A percentile compares a stretch with the other conserved stretches of the same genome.
These are phyloP conservation scores for Alternaria ethzedia DNA, from an alignment of 2,329 filamentous ascomycete genomes.

Conservation along the genomic window DNA sequence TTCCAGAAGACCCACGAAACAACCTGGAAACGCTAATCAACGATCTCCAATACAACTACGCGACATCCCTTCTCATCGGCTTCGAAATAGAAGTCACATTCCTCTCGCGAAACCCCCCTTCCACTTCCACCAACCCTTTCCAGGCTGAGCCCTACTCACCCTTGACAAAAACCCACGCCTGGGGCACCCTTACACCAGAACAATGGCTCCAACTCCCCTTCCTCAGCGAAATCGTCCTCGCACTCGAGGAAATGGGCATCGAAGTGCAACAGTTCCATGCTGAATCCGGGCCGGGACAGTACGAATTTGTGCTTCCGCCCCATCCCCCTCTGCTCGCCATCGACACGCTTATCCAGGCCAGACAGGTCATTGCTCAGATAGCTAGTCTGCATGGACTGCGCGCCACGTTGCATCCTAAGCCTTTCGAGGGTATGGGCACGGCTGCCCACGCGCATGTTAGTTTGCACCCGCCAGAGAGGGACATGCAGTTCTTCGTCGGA, in stretches of 20 bases:
- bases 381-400: conserved; percentile 68
- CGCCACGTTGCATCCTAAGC: conserved; percentile 77
- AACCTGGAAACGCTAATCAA: conserved; percentile 57
- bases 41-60: conserved; percentile 57
- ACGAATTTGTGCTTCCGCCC: conserved; percentile 75
- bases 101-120: conserved; percentile 56
- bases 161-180: conserved; percentile 70
- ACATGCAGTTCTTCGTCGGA: conserved; percentile 71
- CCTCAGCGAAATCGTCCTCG: conserved; percentile 69
- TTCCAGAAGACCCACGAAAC: conserved; percentile 66
- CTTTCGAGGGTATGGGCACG: conserved; percentile 66
- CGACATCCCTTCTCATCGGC: conserved; percentile 69
- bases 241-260: conserved; percentile 68
- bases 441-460: conserved; percentile 75
- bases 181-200: conserved; percentile 70
- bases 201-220: conserved; percentile 66
- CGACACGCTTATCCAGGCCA: conserved; percentile 73
- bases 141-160: conserved; percentile 49
- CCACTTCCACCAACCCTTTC: conserved; percentile 27
- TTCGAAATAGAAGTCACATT: conserved; percentile 86
- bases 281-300: conserved; percentile 76
- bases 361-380: conserved; percentile 71
- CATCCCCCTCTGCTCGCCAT: conserved; percentile 69
- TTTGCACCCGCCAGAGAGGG: conserved; percentile 60
- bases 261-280: conserved; percentile 75